Percentiles rank a stretch among this genome's conserved stretches.
Conservation (phyloP, 345 rosid genomes). For the Cardamine chenopodiifolia region DNA sequence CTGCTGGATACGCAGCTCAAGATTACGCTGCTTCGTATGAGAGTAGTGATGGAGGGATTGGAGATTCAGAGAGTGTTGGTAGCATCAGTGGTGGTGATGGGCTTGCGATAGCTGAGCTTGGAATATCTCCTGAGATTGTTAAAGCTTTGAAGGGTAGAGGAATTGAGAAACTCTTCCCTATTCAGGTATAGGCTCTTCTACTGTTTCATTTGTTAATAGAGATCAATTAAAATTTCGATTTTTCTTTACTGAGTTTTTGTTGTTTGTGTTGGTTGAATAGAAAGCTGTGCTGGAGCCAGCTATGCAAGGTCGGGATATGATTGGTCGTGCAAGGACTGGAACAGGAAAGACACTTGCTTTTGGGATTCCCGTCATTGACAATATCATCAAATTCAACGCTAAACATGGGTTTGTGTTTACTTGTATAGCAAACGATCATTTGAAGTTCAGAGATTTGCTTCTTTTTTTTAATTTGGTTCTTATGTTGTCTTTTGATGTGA, state of each 20-base stretch:
- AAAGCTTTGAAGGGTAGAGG: conserved; percentile 64
- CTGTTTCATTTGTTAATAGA: neutral
- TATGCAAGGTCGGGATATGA: conserved; percentile 94
- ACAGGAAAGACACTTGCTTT: conserved; percentile 98
- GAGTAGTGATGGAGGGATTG: conserved; percentile 24
- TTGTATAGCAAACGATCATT: neutral
- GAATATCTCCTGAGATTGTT: conserved; percentile 77
- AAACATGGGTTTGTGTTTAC: conserved; percentile 68
- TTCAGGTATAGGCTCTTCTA: conserved; percentile 58
- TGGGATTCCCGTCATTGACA: conserved; percentile 86
- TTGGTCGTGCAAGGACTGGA: conserved; percentile 93
- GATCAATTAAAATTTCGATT: conserved; percentile 6
- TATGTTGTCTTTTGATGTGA: conserved; percentile 3
- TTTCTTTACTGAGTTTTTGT: neutral
- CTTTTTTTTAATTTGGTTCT: neutral
- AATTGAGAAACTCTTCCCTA: conserved; percentile 79
- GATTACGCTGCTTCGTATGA: conserved; percentile 43
- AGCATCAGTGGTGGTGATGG: conserved; percentile 65
- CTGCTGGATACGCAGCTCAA: conserved; percentile 59
- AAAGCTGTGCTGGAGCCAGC: conserved; percentile 96
- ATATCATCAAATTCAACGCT: conserved; percentile 71
- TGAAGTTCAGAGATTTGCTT: neutral
- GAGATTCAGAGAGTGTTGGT: conserved; percentile 25
- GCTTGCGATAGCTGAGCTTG: conserved; percentile 55
- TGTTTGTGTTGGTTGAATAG: conserved; percentile 44